These are phyloP conservation scores for Beauveria asiatica DNA, from an alignment of 2,329 filamentous ascomycete genomes.

Conservation along the genomic window DNA sequence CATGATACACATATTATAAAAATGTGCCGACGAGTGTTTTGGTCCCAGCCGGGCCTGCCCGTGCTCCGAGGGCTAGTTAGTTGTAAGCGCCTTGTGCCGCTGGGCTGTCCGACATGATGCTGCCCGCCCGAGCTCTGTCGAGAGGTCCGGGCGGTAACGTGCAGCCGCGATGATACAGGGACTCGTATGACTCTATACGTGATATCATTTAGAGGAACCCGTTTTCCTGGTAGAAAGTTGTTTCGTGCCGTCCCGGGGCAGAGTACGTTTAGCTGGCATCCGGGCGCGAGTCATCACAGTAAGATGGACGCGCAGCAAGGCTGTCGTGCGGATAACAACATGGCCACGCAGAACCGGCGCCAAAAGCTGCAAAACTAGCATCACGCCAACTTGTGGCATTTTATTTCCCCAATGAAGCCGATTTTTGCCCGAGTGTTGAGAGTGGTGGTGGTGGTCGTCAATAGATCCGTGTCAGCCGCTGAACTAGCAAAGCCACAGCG, in stretches of 20 bases:
- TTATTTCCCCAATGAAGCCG: background rate
- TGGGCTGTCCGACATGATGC: constrained; percentile 4
- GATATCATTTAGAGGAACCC: background rate
- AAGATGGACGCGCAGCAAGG: background rate
- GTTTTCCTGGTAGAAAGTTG: background rate
- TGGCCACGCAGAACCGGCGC: background rate
- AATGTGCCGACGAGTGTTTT: background rate
- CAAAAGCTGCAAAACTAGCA: background rate
- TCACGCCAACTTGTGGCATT: background rate
- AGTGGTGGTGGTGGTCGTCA: background rate
- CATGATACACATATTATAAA: background rate
- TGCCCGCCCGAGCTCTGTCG: background rate
- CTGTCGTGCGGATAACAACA: background rate
- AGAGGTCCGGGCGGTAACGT: background rate
- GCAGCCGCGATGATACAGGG: background rate
- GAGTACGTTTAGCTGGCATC: background rate
- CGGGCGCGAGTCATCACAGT: constrained; percentile 1
- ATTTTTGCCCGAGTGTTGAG: constrained; percentile 3
- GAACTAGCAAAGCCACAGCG: constrained; percentile 3
- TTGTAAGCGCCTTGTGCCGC: background rate
- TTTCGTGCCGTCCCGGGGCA: background rate
- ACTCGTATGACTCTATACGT: background rate
- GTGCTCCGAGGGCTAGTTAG: background rate
- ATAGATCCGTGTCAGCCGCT: background rate
- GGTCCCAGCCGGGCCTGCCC: background rate